Evolutionary conservation across 2,329 filamentous ascomycete species (phyloP).

Genomic region (Fusarium sp.): DNA sequence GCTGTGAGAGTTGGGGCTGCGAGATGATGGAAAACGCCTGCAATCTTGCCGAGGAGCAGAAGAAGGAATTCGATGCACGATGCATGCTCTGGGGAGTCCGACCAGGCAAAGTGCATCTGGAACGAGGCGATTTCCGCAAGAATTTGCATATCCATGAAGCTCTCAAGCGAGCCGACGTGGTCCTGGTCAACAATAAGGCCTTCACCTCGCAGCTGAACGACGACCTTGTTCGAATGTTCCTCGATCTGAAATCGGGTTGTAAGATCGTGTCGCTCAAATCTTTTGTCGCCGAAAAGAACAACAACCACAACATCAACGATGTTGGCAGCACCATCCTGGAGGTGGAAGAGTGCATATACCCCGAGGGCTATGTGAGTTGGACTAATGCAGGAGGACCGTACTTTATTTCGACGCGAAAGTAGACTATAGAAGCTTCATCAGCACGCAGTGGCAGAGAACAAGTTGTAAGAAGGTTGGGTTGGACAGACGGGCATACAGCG

Average conservation of each 20-base stretch:
- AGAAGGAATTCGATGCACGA: constrained; percentile 85
- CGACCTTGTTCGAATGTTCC: constrained; percentile 86
- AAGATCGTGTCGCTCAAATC: constrained; percentile 92
- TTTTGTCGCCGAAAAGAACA: constrained; percentile 86
- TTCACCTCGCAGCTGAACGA: constrained; percentile 92
- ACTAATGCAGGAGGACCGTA: constrained; percentile 86
- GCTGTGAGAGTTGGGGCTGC: constrained; percentile 95
- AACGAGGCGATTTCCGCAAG: constrained; percentile 86
- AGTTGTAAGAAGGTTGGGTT: constrained; percentile 39
- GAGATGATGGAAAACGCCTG: constrained; percentile 96
- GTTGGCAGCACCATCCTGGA: constrained; percentile 85
- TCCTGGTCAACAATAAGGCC: constrained; percentile 97
- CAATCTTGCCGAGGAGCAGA: constrained; percentile 83
- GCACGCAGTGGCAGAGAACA: constrained; percentile 43
- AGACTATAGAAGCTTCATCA: constrained; percentile 52
- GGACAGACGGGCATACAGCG: constrained; percentile 31
- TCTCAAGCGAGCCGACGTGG: constrained; percentile 89
- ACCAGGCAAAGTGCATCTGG: constrained; percentile 82
- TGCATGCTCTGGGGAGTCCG: constrained; percentile 90
- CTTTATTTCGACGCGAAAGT: constrained; percentile 87
- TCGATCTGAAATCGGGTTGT: constrained; percentile 92
- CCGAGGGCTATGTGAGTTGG: constrained; percentile 89
- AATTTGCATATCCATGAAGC: constrained; percentile 77
- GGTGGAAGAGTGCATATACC: constrained; percentile 73
- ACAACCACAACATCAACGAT: constrained; percentile 80